Evolutionary conservation across 2,329 filamentous ascomycete species (phyloP).

Genomic region (Aspergillus calidoustus): DNA sequence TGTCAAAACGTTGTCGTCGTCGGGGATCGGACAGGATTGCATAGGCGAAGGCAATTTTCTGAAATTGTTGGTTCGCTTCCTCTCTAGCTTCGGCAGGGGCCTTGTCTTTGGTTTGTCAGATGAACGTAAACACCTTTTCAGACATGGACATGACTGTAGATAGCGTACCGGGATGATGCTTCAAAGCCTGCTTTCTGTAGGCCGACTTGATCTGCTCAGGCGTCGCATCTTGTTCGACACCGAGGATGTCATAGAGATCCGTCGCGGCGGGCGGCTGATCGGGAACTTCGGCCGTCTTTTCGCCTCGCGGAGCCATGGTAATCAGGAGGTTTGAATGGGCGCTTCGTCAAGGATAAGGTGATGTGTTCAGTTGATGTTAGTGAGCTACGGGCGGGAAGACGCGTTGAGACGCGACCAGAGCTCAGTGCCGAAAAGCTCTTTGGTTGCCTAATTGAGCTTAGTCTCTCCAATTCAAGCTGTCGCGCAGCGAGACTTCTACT

Average conservation of each 20-base stretch:
- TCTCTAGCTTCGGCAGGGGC: constrained; percentile 69
- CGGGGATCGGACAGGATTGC: constrained; percentile 84
- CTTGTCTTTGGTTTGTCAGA: constrained; percentile 66
- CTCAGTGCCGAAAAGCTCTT: constrained; percentile 18
- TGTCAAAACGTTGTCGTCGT: constrained; percentile 84
- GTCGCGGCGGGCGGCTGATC: constrained; percentile 30
- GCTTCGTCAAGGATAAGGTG: neutral
- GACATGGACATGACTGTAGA: constrained; percentile 15
- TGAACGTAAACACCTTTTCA: neutral
- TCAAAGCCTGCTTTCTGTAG: constrained; percentile 88
- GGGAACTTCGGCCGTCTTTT: constrained; percentile 13
- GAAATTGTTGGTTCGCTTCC: constrained; percentile 78
- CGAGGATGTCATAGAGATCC: constrained; percentile 77
- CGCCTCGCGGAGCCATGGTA: constrained; percentile 15
- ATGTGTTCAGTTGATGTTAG: neutral
- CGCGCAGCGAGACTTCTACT: neutral
- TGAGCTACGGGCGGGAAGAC: constrained; percentile 14
- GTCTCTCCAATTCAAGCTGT: neutral
- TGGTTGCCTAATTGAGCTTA: constrained; percentile 33
- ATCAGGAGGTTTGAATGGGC: neutral
- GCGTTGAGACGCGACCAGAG: constrained; percentile 31
- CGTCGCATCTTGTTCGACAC: constrained; percentile 71
- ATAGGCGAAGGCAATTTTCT: constrained; percentile 90
- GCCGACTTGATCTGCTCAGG: constrained; percentile 82
- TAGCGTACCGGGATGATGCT: constrained; percentile 77